A percentile compares a stretch with the other conserved stretches of the same genome.
These are phyloP conservation scores for Paramyrothecium roridum DNA, from an alignment of 2,329 filamentous ascomycete genomes.

Conservation along the genomic window DNA sequence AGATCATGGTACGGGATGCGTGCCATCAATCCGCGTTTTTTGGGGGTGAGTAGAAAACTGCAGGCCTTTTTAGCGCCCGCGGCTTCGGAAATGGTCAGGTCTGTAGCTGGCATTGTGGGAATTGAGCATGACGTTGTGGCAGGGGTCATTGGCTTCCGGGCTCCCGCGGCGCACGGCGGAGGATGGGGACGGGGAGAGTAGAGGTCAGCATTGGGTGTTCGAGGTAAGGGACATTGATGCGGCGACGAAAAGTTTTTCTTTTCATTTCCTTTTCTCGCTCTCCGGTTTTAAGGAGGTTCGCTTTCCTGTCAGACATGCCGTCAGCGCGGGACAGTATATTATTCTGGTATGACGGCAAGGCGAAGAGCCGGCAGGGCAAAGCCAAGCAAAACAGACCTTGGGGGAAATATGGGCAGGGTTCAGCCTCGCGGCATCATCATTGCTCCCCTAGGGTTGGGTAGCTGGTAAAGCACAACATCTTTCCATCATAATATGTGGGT, in stretches of 20 bases:
- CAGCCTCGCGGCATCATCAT: background rate
- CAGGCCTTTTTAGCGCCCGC: background rate
- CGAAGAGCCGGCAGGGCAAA: background rate
- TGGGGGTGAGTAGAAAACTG: background rate
- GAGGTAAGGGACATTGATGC: background rate
- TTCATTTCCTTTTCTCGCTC: too few species aligned
- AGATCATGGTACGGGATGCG: background rate
- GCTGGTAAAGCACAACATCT: background rate
- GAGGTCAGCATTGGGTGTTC: background rate
- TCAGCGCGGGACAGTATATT: too few species aligned
- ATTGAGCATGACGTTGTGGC: background rate
- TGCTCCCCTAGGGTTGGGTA: background rate
- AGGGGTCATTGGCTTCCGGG: background rate
- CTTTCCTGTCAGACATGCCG: background rate
- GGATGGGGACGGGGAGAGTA: background rate
- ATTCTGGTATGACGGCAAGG: background rate
- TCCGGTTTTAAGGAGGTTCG: background rate
- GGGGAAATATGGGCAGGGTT: background rate
- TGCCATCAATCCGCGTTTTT: background rate
- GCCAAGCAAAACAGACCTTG: background rate
- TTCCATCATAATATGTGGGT: background rate
- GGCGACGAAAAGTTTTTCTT: background rate
- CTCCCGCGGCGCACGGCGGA: background rate
- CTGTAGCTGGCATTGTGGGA: background rate
- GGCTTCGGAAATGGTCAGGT: background rate